Conservation (phyloP, 495 filamentous ascomycete genomes). For the Aspergillus conjunctus region DNA sequence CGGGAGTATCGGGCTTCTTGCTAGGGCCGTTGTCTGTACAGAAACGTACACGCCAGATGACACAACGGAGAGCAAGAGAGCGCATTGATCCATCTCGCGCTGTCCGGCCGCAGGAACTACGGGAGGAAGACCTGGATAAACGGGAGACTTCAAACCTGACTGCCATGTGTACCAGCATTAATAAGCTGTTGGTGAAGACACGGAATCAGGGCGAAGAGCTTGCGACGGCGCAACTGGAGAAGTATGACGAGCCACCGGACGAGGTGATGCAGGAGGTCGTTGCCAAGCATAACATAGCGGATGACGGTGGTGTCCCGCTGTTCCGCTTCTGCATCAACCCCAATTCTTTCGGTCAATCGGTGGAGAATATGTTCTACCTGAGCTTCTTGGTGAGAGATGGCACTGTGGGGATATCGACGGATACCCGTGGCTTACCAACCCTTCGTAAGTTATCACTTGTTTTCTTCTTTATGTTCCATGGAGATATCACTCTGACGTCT, state of each 20-base stretch:
- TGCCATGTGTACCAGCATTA: conserved; percentile 65
- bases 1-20: conserved; percentile 79
- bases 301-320: conserved; percentile 68
- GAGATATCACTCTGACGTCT: conserved; percentile 28
- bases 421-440: conserved; percentile 67
- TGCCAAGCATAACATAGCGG: conserved; percentile 57
- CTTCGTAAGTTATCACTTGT: conserved; percentile 59
- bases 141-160: conserved; percentile 76
- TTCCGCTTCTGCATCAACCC: conserved; percentile 89
- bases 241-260: conserved; percentile 35
- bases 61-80: conserved; percentile 65
- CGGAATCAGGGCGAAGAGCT: conserved; percentile 39
- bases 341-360: conserved; percentile 85
- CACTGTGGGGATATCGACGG: conserved; percentile 62
- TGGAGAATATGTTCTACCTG: conserved; percentile 97
- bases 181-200: conserved; percentile 42
- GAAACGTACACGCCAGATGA: conserved; percentile 70
- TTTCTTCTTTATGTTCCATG: neutral
- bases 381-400: conserved; percentile 94
- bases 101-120: conserved; percentile 72
- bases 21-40: conserved; percentile 88
- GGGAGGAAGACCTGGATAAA: conserved; percentile 68
- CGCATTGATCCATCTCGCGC: conserved; percentile 62
- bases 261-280: conserved; percentile 47
- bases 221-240: conserved; percentile 32